Percentiles rank a stretch among this genome's conserved stretches.
Conservation (phyloP, 345 rosid species). For the Nasturtium officinale region DNA sequence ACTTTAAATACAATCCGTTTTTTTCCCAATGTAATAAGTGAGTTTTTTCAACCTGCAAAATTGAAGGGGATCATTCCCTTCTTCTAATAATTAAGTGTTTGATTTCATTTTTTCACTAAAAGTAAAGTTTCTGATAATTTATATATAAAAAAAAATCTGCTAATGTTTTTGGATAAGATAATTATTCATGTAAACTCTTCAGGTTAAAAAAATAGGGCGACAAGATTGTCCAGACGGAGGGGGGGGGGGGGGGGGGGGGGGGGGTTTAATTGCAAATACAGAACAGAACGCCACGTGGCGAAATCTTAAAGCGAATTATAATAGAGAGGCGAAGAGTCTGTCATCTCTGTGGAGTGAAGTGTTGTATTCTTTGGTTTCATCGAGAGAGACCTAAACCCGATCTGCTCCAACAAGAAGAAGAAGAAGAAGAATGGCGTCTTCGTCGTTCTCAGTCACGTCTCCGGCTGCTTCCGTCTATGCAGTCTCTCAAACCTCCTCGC, state of each 20-base stretch:
- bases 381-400: constrained; percentile 46
- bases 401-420: constrained; percentile 25
- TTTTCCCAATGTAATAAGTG: neutral
- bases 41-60: neutral
- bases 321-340: constrained; percentile 5
- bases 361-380: constrained; percentile 49
- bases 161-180: neutral
- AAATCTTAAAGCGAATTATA: constrained; percentile 20
- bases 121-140: neutral
- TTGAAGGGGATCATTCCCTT: neutral
- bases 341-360: constrained; percentile 30
- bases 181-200: neutral
- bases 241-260: no score
- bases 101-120: neutral
- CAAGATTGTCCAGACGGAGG: neutral
- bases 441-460: constrained; percentile 53
- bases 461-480: constrained; percentile 49
- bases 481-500: constrained; percentile 43
- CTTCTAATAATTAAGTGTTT: neutral
- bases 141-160: neutral
- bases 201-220: neutral
- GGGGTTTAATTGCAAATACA: constrained; percentile 13
- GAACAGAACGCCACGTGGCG: constrained; percentile 28
- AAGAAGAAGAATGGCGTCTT: constrained; percentile 43
- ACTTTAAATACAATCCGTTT: neutral